These are phyloP conservation scores for Aethionema arabicum DNA, from an alignment of 345 rosid genomes.

Conservation along the genomic window DNA sequence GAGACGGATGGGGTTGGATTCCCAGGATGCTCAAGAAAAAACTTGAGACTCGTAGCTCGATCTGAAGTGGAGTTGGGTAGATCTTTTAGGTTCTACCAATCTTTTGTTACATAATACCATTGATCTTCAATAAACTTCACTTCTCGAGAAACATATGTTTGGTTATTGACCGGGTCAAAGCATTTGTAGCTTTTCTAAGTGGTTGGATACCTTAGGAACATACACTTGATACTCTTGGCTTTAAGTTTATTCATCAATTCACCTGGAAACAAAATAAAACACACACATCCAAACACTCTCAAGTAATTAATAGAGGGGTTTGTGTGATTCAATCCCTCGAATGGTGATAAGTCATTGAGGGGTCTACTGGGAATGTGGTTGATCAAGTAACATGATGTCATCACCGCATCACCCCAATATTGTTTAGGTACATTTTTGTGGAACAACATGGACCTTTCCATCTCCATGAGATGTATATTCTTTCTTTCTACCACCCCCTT, in stretches of 20 bases:
- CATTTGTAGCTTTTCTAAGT: background rate
- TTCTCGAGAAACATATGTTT: background rate
- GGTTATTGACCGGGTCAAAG: background rate
- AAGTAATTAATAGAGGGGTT: too few relatives aligned
- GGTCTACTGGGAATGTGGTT: too few relatives aligned
- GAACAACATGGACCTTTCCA: too few relatives aligned
- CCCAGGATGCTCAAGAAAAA: background rate
- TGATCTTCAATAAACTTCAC: background rate
- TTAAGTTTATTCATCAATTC: background rate
- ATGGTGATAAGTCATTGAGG: too few relatives aligned
- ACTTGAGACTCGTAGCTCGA: background rate
- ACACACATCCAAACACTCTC: too few relatives aligned
- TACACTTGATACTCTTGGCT: background rate
- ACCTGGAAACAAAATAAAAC: too few relatives aligned
- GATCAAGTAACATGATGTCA: too few relatives aligned
- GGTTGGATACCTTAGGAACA: background rate
- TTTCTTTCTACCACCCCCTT: too few relatives aligned
- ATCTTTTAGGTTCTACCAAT: background rate
- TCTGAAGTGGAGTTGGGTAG: background rate
- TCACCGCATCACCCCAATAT: too few relatives aligned
- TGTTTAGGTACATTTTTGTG: too few relatives aligned
- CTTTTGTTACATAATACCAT: background rate
- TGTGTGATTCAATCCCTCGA: too few relatives aligned
- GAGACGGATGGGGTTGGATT: background rate
- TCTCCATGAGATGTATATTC: too few relatives aligned